Evolutionary conservation across 305 asterid genomes (phyloP), one percentile per base, ranked within the genome.

Genomic region (Plantago lanceolata): DNA sequence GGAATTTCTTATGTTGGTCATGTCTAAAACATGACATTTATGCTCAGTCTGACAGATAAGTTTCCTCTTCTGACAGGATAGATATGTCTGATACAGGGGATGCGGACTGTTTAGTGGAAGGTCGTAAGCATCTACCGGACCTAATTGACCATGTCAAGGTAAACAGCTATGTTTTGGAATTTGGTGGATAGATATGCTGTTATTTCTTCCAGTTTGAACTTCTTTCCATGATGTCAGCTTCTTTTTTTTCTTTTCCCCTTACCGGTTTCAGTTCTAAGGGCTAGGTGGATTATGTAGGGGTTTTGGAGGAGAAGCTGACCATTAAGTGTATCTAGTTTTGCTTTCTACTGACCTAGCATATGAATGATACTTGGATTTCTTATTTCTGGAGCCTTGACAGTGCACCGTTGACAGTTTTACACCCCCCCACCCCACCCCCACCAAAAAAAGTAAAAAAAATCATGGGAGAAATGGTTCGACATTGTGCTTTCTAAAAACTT

Each of bases 161-260:
- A 60, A 60, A 15, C 40, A 6, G 7, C 7, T 33, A 33, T 33
- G 40, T 33, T 33, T 6, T 33, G 9, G 40, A 33, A 33, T 6
- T 53, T 24, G 9, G 26, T 24, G 58, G 18, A 33, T 20, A 21
- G 8, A 19, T 12, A 1, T 21, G 28, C 62, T 20, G 8, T 20
- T 13, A 43, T 58, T 40, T 65, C 44, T 65, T 53, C 33, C 31
- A 24, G 43, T 2, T 50, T 53, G 60, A 63, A 8, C 48, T 50
- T 33, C 11, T 31, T 35, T 33, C 3, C 13, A 18, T 9, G 28
- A 33, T 63, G 59, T 28, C 15, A 35, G 13, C 3, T 4, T 9
- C 19, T 13, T 48, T 6, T 3, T 19, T 15, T 63, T 12, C 29
- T 17, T 26, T 24, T 59, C 29, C 57, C 29, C 57, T 19, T 17